These are phyloP conservation scores for Karstenula rhodostoma DNA, from an alignment of 2,329 filamentous ascomycete genomes.

Conservation along the genomic window DNA sequence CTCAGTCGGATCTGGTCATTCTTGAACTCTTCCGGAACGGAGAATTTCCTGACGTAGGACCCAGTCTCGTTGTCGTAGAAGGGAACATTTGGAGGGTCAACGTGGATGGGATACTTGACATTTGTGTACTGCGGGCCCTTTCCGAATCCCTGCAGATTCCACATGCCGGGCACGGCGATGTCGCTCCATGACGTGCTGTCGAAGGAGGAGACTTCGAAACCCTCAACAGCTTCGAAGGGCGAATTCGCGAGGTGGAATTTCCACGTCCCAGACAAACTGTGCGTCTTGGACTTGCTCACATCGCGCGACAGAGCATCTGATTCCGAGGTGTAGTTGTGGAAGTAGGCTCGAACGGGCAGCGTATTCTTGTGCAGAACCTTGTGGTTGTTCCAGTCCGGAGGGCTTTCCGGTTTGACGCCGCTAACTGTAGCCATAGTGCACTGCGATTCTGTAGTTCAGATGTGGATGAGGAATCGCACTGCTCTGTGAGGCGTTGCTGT, in stretches of 20 bases:
- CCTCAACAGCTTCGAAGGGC: constrained; percentile 46
- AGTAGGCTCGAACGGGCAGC: constrained; percentile 64
- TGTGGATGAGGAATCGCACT: neutral
- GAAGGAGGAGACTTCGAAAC: constrained; percentile 43
- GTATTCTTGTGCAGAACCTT: constrained; percentile 67
- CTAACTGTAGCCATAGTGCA: constrained; percentile 10
- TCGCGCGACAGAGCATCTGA: constrained; percentile 58
- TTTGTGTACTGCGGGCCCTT: constrained; percentile 73
- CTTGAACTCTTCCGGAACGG: constrained; percentile 60
- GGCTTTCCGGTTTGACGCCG: constrained; percentile 23
- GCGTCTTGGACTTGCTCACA: constrained; percentile 40
- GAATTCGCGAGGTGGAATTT: constrained; percentile 50
- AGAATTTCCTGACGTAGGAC: constrained; percentile 66
- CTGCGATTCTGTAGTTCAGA: neutral
- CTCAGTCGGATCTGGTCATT: constrained; percentile 66
- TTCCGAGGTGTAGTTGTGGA: constrained; percentile 61
- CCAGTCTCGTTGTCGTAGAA: constrained; percentile 70
- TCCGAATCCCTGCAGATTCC: constrained; percentile 75
- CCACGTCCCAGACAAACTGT: constrained; percentile 48
- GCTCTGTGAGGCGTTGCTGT: neutral
- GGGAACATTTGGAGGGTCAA: constrained; percentile 69
- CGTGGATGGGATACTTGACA: constrained; percentile 70
- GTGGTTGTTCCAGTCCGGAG: constrained; percentile 70
- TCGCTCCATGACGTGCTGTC: constrained; percentile 57
- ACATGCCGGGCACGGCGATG: constrained; percentile 71